These are phyloP conservation scores for Hanseniaspora meyeri DNA, from an alignment of 805 yeast species.

Conservation along the genomic window DNA sequence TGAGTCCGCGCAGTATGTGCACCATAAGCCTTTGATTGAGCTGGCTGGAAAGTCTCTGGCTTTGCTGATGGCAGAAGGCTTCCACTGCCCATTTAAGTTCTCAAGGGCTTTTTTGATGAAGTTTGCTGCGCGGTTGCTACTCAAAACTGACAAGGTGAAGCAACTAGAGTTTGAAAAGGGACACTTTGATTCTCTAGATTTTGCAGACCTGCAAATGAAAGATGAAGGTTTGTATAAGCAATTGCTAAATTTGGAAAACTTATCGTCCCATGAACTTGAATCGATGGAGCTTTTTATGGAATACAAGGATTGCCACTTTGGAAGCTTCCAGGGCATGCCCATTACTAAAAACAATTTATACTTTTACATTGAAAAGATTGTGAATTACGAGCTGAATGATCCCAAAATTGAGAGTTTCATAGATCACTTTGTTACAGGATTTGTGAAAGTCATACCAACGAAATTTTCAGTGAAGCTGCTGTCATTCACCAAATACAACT, in stretches of 20 bases:
- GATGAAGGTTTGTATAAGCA: constrained; percentile 47
- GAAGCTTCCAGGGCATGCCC: constrained; percentile 42
- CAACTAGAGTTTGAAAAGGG: background rate
- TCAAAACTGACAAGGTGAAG: background rate
- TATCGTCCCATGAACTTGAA: constrained; percentile 36
- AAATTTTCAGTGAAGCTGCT: constrained; percentile 55
- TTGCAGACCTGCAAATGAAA: constrained; percentile 17
- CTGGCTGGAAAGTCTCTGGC: constrained; percentile 10
- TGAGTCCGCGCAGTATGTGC: background rate
- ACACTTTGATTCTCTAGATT: background rate
- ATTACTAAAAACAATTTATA: constrained; percentile 53
- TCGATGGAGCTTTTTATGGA: constrained; percentile 52
- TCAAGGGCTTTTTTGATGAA: constrained; percentile 1
- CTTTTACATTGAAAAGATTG: constrained; percentile 62
- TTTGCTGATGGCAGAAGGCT: background rate
- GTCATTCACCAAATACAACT: constrained; percentile 31
- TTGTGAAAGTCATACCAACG: constrained; percentile 53
- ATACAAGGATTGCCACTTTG: constrained; percentile 38
- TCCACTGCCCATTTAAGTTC: constrained; percentile 3
- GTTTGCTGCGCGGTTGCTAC: background rate
- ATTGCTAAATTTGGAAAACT: constrained; percentile 39
- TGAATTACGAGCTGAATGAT: constrained; percentile 68
- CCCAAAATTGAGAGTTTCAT: constrained; percentile 38
- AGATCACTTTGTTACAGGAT: constrained; percentile 51
- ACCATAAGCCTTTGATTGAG: background rate